These are phyloP conservation scores for Schizosaccharomyces lindneri DNA, from an alignment of 805 yeast genomes.

Conservation along the genomic window DNA sequence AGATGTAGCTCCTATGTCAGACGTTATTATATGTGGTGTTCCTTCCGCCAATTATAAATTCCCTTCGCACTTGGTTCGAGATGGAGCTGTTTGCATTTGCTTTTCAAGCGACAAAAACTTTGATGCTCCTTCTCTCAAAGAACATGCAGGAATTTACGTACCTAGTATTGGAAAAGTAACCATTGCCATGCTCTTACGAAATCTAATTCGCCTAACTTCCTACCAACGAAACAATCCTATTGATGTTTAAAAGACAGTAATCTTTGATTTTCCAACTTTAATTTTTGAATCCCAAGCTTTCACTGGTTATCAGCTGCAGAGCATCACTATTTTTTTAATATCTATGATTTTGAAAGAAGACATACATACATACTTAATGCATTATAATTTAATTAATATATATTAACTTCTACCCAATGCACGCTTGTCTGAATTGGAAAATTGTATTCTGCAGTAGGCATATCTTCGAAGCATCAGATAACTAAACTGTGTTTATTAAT, in stretches of 20 bases:
- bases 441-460: too few relatives aligned
- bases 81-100: slow-evolving; percentile 79
- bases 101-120: slow-evolving; percentile 26
- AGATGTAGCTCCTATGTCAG: slow-evolving; percentile 47
- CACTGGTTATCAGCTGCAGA: neutral
- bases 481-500: too few relatives aligned
- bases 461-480: too few relatives aligned
- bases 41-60: slow-evolving; percentile 67
- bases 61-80: slow-evolving; percentile 52
- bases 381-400: too few relatives aligned
- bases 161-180: slow-evolving; percentile 95
- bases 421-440: too few relatives aligned
- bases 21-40: slow-evolving; percentile 88
- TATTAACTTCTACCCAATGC: too few relatives aligned
- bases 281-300: neutral
- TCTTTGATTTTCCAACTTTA: neutral
- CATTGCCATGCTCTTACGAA: slow-evolving; percentile 77
- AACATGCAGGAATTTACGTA: slow-evolving; percentile 71
- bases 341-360: too few relatives aligned
- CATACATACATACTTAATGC: too few relatives aligned
- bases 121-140: slow-evolving; percentile 46
- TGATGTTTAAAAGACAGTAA: neutral
- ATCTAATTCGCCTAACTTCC: slow-evolving; percentile 39
- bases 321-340: too few relatives aligned
- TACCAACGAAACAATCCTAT: neutral